Percentiles rank a stretch among this genome's conserved stretches.
These are phyloP conservation scores for Cicer judaicum DNA, from an alignment of 306 rosid species.

Conservation along the genomic window DNA sequence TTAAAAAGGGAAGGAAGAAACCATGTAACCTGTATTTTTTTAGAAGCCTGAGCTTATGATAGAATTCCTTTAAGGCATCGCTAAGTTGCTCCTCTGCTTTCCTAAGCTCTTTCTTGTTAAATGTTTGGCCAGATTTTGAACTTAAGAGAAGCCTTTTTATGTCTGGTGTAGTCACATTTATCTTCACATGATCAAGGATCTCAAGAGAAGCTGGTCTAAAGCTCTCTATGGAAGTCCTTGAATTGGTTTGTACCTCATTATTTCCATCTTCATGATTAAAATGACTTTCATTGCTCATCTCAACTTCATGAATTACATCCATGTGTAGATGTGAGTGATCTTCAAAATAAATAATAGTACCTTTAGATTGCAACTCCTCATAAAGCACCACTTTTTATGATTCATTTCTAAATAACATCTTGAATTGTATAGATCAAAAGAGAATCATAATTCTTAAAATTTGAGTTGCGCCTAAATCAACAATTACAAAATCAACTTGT, in stretches of 20 bases:
- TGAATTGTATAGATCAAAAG: conserved; percentile 11
- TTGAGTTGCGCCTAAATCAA: too few relatives aligned
- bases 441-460: neutral
- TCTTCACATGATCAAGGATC: conserved; percentile 61
- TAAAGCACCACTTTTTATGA: neutral
- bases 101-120: conserved; percentile 61
- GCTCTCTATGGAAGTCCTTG: conserved; percentile 13
- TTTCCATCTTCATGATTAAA: conserved; percentile 43
- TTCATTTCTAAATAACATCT: neutral
- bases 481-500: too few relatives aligned
- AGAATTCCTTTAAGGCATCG: conserved; percentile 64
- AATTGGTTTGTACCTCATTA: conserved; percentile 21
- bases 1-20: conserved; percentile 16
- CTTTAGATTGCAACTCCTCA: conserved; percentile 10
- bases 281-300: conserved; percentile 53
- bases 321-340: conserved; percentile 41
- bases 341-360: conserved; percentile 20
- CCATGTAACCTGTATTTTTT: conserved; percentile 65
- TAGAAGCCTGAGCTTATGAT: conserved; percentile 69
- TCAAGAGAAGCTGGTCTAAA: conserved; percentile 59
- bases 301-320: conserved; percentile 71
- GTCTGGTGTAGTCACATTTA: conserved; percentile 59
- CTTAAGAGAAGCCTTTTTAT: conserved; percentile 54
- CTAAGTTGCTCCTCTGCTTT: conserved; percentile 65
- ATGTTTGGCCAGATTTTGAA: conserved; percentile 51